Base-by-base conservation (phyloP, 306 rosid species). In the Ceratonia siliqua region DNA sequence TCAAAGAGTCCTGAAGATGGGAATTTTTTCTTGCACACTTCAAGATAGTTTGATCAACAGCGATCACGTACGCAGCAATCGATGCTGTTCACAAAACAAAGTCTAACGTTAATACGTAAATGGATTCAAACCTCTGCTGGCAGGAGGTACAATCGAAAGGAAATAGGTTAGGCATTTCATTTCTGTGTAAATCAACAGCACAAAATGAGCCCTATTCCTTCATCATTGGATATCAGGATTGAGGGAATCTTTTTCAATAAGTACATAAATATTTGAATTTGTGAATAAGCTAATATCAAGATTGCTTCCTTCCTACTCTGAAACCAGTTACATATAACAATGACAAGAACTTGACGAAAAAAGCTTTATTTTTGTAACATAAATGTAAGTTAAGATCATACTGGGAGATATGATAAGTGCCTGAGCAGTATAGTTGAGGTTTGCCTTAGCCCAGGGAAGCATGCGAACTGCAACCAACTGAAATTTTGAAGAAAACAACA, bases 371-470 rank as follows among this genome's bases (percentile, higher is more conserved):
- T 42, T 14, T 36, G 11, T 65, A 64, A 62, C 33, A 63, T 27
- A 49, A 14, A 50, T 41, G 13, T 21, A 53, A 32, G 21, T 27
- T 49, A 57, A 68, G 49, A 70, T 27, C 74, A 25, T 89, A 94
- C 98, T 95, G n/a, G 79, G 88, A 42, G 96, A 91, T 80, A 91
- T 94, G 62, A 91, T 90, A 59, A 94, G 96, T 70, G 98, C 97
- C 86, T 91, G 95, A 72, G 90, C 98, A 56, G 95, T 91, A 49
- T 91, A 88, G 73, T 91, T 94, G 74, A 91, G 94, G 87, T 94
- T 94, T 62, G 89, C 91, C 85, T 90, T 94, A 6, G 97, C 97
- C 98, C 98, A 94, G n/a, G 97, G 98, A 82, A 94, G 1, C 76
- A 39, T 42, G 9, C 96, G 94, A 79, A 91, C 96, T 12, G 91